phyloP scores from a whole-genome alignment of 1,284 basidiomycete species.

The Ganoderma lucidum region DNA sequence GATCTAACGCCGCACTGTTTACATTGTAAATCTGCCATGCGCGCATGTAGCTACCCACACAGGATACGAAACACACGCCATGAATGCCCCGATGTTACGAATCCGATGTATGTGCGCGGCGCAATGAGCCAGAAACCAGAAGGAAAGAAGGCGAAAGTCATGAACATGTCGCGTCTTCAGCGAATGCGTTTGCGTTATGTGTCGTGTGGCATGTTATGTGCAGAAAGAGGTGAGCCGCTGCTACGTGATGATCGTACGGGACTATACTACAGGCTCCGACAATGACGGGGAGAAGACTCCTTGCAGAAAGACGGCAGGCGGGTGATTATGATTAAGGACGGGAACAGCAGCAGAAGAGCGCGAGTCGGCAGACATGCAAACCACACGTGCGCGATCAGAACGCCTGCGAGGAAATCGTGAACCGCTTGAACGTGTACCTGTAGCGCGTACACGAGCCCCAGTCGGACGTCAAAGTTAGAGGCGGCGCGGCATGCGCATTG shows the following conservation, averaged over 20 bases:
- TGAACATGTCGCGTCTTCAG: slow-evolving; percentile 22
- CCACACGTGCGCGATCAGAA: slow-evolving; percentile 36
- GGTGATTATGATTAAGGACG: neutral
- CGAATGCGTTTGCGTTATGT: slow-evolving; percentile 9
- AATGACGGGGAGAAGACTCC: slow-evolving; percentile 20
- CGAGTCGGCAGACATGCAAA: slow-evolving; percentile 1
- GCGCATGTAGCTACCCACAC: slow-evolving; percentile 25
- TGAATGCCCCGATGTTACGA: slow-evolving; percentile 8
- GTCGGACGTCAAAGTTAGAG: slow-evolving; percentile 13
- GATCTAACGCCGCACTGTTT: slow-evolving; percentile 23
- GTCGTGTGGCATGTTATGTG: slow-evolving; percentile 11
- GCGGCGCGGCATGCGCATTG: neutral
- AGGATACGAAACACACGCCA: slow-evolving; percentile 15
- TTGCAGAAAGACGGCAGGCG: slow-evolving; percentile 18
- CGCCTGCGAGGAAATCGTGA: slow-evolving; percentile 54
- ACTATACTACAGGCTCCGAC: slow-evolving; percentile 26
- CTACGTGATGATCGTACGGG: slow-evolving; percentile 12
- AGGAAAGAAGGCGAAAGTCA: slow-evolving; percentile 7
- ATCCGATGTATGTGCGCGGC: slow-evolving; percentile 3
- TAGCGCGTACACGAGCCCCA: slow-evolving; percentile 9
- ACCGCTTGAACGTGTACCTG: slow-evolving; percentile 87
- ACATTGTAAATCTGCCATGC: slow-evolving; percentile 26
- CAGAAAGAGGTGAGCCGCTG: slow-evolving; percentile 13
- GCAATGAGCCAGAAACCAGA: slow-evolving; percentile 12
- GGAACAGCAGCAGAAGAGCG: slow-evolving; percentile 12